Evolutionary conservation across 2,329 filamentous ascomycete species (phyloP).

Genomic region (Fusarium proliferatum): DNA sequence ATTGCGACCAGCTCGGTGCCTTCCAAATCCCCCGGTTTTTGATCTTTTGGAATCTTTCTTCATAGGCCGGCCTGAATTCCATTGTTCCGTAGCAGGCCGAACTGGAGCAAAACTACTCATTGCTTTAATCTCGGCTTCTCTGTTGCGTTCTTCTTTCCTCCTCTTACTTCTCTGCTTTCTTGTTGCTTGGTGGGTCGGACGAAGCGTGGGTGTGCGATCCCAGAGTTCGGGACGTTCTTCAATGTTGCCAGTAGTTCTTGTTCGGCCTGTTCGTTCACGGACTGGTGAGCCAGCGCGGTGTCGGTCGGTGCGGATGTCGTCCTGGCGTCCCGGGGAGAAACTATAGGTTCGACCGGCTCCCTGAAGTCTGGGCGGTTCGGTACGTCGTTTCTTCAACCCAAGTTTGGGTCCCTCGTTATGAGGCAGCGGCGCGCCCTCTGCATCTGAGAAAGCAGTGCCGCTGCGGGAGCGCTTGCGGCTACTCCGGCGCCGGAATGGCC

Average conservation of each 20-base stretch:
- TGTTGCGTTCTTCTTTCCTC: constrained; percentile 77
- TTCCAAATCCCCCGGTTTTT: constrained; percentile 61
- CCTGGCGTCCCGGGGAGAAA: constrained; percentile 70
- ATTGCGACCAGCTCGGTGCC: constrained; percentile 68
- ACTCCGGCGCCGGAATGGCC: constrained; percentile 83
- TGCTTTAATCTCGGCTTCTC: constrained; percentile 89
- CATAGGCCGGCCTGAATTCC: constrained; percentile 68
- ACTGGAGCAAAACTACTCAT: constrained; percentile 79
- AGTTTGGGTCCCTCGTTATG: constrained; percentile 49
- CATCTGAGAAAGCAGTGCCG: constrained; percentile 65
- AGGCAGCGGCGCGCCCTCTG: constrained; percentile 57
- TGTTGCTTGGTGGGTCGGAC: constrained; percentile 71
- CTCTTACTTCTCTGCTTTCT: constrained; percentile 79
- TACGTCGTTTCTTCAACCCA: constrained; percentile 56
- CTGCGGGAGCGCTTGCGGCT: constrained; percentile 69
- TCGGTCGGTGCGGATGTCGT: constrained; percentile 60
- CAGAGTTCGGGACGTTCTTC: constrained; percentile 38
- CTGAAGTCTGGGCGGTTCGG: constrained; percentile 60
- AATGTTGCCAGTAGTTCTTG: constrained; percentile 20
- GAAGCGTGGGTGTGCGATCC: constrained; percentile 61
- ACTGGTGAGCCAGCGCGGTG: constrained; percentile 32
- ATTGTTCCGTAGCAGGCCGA: constrained; percentile 69
- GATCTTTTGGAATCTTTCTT: constrained; percentile 74
- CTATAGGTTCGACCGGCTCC: constrained; percentile 66
- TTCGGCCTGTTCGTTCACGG: constrained; percentile 37